Evolutionary conservation across 352 stramenopile genomes (phyloP), one percentile per base, ranked within the genome.

Genomic region (Phytophthora tubulina): DNA sequence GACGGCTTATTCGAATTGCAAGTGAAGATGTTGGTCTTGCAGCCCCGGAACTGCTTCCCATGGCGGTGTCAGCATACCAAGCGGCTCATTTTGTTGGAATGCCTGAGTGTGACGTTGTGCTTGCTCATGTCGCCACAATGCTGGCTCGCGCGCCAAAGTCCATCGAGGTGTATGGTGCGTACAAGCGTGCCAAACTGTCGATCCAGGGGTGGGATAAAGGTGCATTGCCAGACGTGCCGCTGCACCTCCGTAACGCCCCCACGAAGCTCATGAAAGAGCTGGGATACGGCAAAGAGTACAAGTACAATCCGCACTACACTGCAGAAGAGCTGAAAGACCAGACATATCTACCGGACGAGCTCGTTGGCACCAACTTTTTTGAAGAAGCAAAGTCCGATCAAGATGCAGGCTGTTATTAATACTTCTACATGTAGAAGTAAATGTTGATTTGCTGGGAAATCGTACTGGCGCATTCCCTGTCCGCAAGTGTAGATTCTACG

Each of bases 1-100:
- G 91, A 0, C 84, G 91, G 9, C 83, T 96, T 52, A 93, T 97
- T 62, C 84, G 89, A 39, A 92, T 96, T 52, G 89, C 91, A 38
- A 91, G 80, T 54, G 91, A 97, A 78, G 91, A 97, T 73, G 72
- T 97, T 10, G 89, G 91, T 0, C 75, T 96, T 2, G 87, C 76
- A 3, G 89, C 90, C 17, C 79, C 88, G 7, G 80, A 95, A 35
- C 55, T 93, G 30, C 70, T 97, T 0, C 78, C 85, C 7, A 79
- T 93, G 49, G 89, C 89, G 0, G 82, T 92, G 21, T 76, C 86
- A 14, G 82, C 85, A 3, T 94, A 94, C 54, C 89, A 96, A 13
- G 73, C 89, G 0, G 87, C 84, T 33, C 86, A 96, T 38, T 90
- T 86, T 49, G 51, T 95, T 10, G 90, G 90, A 7, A 95, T 97